Conservation (phyloP, 1,139 yeast species). For the Magnusiomyces suaveolens region DNA sequence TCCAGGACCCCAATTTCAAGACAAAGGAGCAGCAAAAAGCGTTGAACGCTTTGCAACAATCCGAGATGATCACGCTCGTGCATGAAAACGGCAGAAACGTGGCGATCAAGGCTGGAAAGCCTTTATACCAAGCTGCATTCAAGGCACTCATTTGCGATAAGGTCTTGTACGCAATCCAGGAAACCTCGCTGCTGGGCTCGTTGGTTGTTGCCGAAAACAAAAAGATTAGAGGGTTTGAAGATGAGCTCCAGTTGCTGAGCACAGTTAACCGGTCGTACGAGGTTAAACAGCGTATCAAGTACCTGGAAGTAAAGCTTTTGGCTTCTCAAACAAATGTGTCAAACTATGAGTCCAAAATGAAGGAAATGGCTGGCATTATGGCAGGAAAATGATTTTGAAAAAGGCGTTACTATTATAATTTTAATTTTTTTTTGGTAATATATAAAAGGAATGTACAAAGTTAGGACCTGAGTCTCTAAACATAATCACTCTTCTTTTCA, state of each 20-base stretch:
- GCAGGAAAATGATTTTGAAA: slow-evolving; percentile 1
- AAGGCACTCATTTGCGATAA: slow-evolving; percentile 49
- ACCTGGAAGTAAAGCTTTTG: slow-evolving; percentile 56
- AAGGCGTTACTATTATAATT: not conserved
- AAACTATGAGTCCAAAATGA: slow-evolving; percentile 34
- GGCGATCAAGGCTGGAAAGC: slow-evolving; percentile 68
- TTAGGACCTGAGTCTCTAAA: no score
- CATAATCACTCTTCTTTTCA: no score
- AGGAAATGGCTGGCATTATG: slow-evolving; percentile 4
- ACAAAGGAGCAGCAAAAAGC: slow-evolving; percentile 43
- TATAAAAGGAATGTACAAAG: no score
- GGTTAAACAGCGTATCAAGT: slow-evolving; percentile 53
- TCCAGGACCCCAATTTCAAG: slow-evolving; percentile 49
- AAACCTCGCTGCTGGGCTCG: slow-evolving; percentile 48
- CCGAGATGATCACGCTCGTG: slow-evolving; percentile 59
- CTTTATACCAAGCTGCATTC: slow-evolving; percentile 77
- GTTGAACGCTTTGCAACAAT: slow-evolving; percentile 63
- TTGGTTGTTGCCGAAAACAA: slow-evolving; percentile 50
- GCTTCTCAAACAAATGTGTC: slow-evolving; percentile 34
- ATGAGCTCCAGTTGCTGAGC: slow-evolving; percentile 53
- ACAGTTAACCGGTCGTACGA: slow-evolving; percentile 40
- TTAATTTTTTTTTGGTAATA: no score
- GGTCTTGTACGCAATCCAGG: slow-evolving; percentile 51
- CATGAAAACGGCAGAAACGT: slow-evolving; percentile 68
- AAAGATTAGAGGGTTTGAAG: slow-evolving; percentile 57